A percentile compares a stretch with the other conserved stretches of the same genome.
Conservation (phyloP, 2,329 filamentous ascomycete species). For the Alternaria metachromatica region DNA sequence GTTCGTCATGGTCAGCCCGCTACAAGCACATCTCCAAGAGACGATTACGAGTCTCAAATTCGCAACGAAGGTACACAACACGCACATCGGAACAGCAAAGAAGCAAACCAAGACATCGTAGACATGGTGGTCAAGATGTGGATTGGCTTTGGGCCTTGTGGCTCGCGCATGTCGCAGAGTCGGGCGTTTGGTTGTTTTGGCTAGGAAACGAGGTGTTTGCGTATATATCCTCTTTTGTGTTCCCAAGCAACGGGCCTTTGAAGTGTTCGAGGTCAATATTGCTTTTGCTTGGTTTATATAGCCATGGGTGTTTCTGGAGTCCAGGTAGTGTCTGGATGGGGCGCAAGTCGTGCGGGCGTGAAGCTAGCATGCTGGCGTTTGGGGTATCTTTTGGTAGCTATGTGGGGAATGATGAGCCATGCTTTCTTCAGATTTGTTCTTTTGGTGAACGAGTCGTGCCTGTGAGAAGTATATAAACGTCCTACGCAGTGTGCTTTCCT, state of each 20-base stretch:
- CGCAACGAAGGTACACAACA: slow-evolving; percentile 93
- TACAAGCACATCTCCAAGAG: slow-evolving; percentile 89
- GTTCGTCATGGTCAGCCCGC: slow-evolving; percentile 97
- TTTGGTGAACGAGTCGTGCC: too few species aligned
- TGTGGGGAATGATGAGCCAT: background rate
- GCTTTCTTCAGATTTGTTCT: too few species aligned
- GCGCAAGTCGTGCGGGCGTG: background rate
- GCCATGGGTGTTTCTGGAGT: background rate
- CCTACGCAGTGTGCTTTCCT: background rate
- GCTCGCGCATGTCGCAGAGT: background rate
- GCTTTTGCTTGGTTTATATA: slow-evolving; percentile 7
- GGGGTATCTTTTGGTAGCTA: background rate
- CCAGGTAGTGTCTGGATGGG: background rate
- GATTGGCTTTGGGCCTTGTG: background rate
- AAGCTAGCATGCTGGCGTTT: background rate
- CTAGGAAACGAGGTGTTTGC: background rate
- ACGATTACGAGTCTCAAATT: slow-evolving; percentile 95
- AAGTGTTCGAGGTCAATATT: slow-evolving; percentile 25
- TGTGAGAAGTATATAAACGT: background rate
- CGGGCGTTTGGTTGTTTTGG: background rate
- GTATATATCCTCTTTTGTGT: background rate
- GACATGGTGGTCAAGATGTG: background rate
- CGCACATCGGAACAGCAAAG: slow-evolving; percentile 89
- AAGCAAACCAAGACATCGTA: slow-evolving; percentile 66
- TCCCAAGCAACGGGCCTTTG: slow-evolving; percentile 15